These are phyloP conservation scores for Pleurotus eryngii DNA, from an alignment of 768 basidiomycete genomes.

Conservation along the genomic window DNA sequence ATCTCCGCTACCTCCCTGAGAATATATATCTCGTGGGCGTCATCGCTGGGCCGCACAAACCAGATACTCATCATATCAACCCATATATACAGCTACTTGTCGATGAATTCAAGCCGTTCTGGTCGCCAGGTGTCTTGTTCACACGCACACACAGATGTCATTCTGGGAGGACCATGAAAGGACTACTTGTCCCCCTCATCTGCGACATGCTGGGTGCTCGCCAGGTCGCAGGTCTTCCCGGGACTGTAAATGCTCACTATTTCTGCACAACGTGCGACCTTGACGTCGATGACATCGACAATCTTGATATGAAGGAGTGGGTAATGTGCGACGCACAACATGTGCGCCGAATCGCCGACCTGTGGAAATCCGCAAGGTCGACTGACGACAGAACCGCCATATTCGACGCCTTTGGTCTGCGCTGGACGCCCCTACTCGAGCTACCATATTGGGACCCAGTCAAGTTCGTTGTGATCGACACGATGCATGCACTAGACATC, in stretches of 20 bases:
- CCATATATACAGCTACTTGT: not conserved
- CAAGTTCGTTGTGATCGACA: slow-evolving; percentile 24
- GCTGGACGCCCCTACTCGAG: slow-evolving; percentile 25
- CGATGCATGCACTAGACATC: slow-evolving; percentile 35
- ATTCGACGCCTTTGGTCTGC: slow-evolving; percentile 19
- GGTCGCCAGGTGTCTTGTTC: not conserved
- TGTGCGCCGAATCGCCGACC: slow-evolving; percentile 11
- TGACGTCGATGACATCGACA: slow-evolving; percentile 12
- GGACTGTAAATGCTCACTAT: slow-evolving; percentile 7
- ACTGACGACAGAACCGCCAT: slow-evolving; percentile 3
- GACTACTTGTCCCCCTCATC: not conserved
- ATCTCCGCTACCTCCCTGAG: not conserved
- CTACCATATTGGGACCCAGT: slow-evolving; percentile 34
- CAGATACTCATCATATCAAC: not conserved
- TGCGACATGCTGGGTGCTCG: slow-evolving; percentile 7
- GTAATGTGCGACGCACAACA: slow-evolving; percentile 7
- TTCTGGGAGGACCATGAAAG: not conserved
- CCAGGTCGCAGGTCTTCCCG: not conserved
- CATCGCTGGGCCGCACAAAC: slow-evolving; percentile 6
- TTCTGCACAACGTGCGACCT: slow-evolving; percentile 21
- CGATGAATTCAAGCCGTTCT: not conserved
- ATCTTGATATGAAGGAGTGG: slow-evolving; percentile 16
- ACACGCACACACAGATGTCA: not conserved
- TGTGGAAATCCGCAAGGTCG: slow-evolving; percentile 15
- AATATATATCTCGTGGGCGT: slow-evolving; percentile 5